Evolutionary conservation across 805 yeast species (phyloP), one percentile per base, ranked within the genome.

Genomic region (Diddensiella santjacobensis): DNA sequence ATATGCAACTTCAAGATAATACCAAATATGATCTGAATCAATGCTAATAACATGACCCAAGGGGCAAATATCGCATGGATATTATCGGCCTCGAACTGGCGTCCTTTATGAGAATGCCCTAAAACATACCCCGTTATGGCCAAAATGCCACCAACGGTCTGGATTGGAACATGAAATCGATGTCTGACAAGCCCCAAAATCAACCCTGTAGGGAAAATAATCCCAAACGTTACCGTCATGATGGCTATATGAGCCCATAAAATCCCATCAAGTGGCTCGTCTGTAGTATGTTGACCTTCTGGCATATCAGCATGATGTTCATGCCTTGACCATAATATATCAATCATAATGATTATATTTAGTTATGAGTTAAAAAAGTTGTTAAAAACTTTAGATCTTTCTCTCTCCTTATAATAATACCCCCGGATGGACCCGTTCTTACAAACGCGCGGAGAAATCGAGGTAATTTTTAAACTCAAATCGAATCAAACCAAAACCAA

Each of bases 131-230:
- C 74, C 13, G 64, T 57, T 11, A 62, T 56, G n/a, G 69, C 66
- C 44, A 66, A 44, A 1, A 54, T 63, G 3, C 59, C 62, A 26
- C 69, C 74, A 4, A 57, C 45, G 22, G 57, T 53, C 56, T 69
- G 72, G 15, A 66, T 50, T 8, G 71, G 67, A 23, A 68, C 65
- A 48, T 70, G 72, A 33, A 63, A 66, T 36, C 66, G 45, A 54
- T 55, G 56, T 33, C 61, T 57, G 13, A 70, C 68, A 50, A 70
- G 63, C 29, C 73, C 73, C 48, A 66, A 59, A 17, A 69, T 68
- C 55, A 71, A 60, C 2, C 73, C 71, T 26, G 63, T 55, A 5
- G 75, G 75, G 51, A 68, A 65, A 11, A 70, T 44, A 23, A 71
- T 42, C 3, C 72, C 75, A 49, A 70, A 65, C 20, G 75, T 58